Evolutionary conservation across 371 early-diverging fungal genomes (phyloP).

Genomic region (Mortierella sp.): DNA sequence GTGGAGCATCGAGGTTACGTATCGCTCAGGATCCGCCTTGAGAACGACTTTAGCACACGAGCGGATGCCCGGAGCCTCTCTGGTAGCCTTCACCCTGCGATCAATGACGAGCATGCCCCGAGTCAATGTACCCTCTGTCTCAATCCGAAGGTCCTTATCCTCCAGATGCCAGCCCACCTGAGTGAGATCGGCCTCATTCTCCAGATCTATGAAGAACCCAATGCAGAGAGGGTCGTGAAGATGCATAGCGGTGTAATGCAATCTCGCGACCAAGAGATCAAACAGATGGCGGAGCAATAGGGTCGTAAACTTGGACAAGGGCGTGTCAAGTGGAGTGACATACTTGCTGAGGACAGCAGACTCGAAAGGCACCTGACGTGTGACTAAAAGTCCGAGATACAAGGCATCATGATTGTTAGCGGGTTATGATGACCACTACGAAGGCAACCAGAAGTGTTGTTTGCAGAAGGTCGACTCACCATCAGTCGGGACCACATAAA

Average conservation of each 20-base stretch:
- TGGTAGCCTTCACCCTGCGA: slow-evolving; percentile 37
- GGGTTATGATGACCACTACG: too few species aligned
- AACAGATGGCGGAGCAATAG: slow-evolving; percentile 24
- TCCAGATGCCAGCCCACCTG: slow-evolving; percentile 38
- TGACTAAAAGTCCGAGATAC: slow-evolving; percentile 12
- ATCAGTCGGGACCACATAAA: slow-evolving; percentile 61
- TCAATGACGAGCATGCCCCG: slow-evolving; percentile 62
- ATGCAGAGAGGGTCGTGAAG: slow-evolving; percentile 50
- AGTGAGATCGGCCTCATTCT: slow-evolving; percentile 30
- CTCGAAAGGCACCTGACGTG: slow-evolving; percentile 28
- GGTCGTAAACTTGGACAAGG: slow-evolving; percentile 38
- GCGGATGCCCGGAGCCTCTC: slow-evolving; percentile 30
- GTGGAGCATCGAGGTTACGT: slow-evolving; percentile 35
- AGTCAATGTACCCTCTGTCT: slow-evolving; percentile 57
- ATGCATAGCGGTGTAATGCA: slow-evolving; percentile 41
- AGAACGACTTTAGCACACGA: slow-evolving; percentile 56
- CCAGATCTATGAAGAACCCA: slow-evolving; percentile 47
- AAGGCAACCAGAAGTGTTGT: neutral
- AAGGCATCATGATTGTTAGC: too few species aligned
- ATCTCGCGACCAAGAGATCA: slow-evolving; percentile 15
- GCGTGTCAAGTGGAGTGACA: slow-evolving; percentile 36
- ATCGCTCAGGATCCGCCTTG: slow-evolving; percentile 54
- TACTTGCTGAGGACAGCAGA: slow-evolving; percentile 19
- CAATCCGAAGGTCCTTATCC: slow-evolving; percentile 59
- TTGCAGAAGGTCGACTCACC: slow-evolving; percentile 28